A percentile compares a stretch with the other conserved stretches of the same genome.
Evolutionary conservation across 371 early-diverging fungal species (phyloP).

Genomic region (Mucor ambiguus): DNA sequence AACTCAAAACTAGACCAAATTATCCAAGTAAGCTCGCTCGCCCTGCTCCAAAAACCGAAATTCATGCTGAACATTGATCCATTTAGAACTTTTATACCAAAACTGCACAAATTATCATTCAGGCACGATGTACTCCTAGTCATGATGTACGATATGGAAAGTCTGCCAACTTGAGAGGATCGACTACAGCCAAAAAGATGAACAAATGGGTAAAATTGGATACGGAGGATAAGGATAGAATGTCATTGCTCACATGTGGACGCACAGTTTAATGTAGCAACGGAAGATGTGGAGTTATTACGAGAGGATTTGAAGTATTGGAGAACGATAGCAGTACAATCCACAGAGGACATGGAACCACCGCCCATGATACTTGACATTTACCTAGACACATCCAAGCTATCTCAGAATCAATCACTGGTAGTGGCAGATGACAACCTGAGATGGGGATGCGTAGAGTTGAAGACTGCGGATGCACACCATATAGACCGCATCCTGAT

Average conservation of each 20-base stretch:
- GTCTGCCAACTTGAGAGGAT: slow-evolving; percentile 18
- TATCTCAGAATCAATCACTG: slow-evolving; percentile 24
- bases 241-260: too few relatives aligned
- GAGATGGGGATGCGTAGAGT: slow-evolving; percentile 23
- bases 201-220: slow-evolving; percentile 30
- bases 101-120: slow-evolving; percentile 63
- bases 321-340: slow-evolving; percentile 51
- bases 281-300: slow-evolving; percentile 73
- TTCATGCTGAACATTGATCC: neutral
- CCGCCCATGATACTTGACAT: slow-evolving; percentile 80
- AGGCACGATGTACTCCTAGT: slow-evolving; percentile 56
- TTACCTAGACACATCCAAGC: slow-evolving; percentile 68
- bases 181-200: slow-evolving; percentile 19
- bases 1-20: slow-evolving; percentile 43
- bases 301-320: slow-evolving; percentile 76
- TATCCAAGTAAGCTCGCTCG: slow-evolving; percentile 33
- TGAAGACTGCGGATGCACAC: slow-evolving; percentile 14
- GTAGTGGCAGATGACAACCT: slow-evolving; percentile 29
- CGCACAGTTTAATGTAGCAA: slow-evolving; percentile 77
- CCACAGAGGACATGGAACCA: slow-evolving; percentile 29
- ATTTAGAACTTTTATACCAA: slow-evolving; percentile 65
- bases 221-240: too few relatives aligned
- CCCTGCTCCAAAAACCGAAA: neutral
- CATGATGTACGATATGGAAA: slow-evolving; percentile 69
- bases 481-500: slow-evolving; percentile 57